These are phyloP conservation scores for Brassica rapa DNA, from an alignment of 345 rosid genomes.

Conservation along the genomic window DNA sequence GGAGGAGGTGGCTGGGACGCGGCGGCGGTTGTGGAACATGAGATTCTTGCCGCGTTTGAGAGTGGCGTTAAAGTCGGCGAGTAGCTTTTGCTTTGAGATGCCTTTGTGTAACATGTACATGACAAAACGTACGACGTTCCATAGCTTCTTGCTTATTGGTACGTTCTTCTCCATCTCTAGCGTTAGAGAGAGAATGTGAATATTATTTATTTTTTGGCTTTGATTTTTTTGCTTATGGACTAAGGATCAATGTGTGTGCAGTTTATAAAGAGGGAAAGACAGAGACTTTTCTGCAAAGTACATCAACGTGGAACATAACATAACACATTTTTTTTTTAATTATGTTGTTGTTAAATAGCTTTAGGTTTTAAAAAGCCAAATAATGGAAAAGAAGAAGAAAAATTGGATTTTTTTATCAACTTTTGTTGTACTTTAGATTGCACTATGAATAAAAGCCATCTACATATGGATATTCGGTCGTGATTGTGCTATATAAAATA, in stretches of 20 bases:
- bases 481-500: constrained; percentile 19
- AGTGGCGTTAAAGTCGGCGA: constrained; percentile 69
- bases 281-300: constrained; percentile 25
- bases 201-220: not conserved
- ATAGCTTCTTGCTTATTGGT: constrained; percentile 55
- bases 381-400: constrained; percentile 26
- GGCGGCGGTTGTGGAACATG: constrained; percentile 58
- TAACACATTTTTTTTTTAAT: not conserved
- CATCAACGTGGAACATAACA: constrained; percentile 38
- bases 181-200: constrained; percentile 26
- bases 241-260: constrained; percentile 29
- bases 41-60: constrained; percentile 85
- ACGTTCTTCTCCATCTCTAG: constrained; percentile 50
- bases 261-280: constrained; percentile 36
- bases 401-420: constrained; percentile 16
- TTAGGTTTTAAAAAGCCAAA: constrained; percentile 13
- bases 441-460: constrained; percentile 38
- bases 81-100: constrained; percentile 58
- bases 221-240: constrained; percentile 38
- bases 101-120: constrained; percentile 75
- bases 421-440: constrained; percentile 41
- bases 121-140: constrained; percentile 62
- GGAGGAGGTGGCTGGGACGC: constrained; percentile 18
- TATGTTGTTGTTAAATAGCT: constrained; percentile 21
- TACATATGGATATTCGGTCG: constrained; percentile 36